Evolutionary conservation across 2,329 filamentous ascomycete genomes (phyloP), one percentile per base, ranked within the genome.

Genomic region (Colletotrichum scovillei): DNA sequence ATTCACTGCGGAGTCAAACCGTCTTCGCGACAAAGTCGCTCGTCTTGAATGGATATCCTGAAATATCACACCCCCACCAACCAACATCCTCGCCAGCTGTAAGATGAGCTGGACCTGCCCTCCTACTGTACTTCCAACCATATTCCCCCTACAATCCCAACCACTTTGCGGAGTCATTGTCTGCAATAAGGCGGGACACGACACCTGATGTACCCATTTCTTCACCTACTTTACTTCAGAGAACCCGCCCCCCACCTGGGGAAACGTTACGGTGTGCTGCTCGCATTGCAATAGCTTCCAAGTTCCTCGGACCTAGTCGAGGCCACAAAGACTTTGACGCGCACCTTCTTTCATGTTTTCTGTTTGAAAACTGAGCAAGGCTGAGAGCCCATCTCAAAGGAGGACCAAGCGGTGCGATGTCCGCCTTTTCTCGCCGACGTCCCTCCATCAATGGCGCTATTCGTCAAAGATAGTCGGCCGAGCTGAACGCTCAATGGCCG

Each of bases 11-110:
- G 69, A 63, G 64, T 55, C 69, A 12, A 52, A 14, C 59, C 35
- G 58, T 46, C 42, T 69, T 19, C 65, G 30, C 69, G 63, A 69
- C 42, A 22, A 66, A 67, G n/a, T 38, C 59, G 42, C 67, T 64
- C 56, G 46, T 49, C 67, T 53, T 63, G 53, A 63, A 72, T 64
- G 62, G 69, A 55, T 60, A 69, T 64, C 66, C 69, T 69, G 65
- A 72, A 69, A 55, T 69, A 72, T 63, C 69, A 59, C 53, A 68
- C 68, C 69, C 58, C 66, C 69, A 70, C 68, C 55, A 57, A 30
- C 68, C 68, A 57, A 64, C 69, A 69, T 58, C 65, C 69, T 66
- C 65, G 59, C 53, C 66, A 52, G 49, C 30, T 59, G 69, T 72
- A 63, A 72, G 59, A 72, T 72, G 69, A 72, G 53, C 58, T 72